phyloP scores from a whole-genome alignment of 2,329 filamentous ascomycete genomes.

The Pseudocercospora cruenta region DNA sequence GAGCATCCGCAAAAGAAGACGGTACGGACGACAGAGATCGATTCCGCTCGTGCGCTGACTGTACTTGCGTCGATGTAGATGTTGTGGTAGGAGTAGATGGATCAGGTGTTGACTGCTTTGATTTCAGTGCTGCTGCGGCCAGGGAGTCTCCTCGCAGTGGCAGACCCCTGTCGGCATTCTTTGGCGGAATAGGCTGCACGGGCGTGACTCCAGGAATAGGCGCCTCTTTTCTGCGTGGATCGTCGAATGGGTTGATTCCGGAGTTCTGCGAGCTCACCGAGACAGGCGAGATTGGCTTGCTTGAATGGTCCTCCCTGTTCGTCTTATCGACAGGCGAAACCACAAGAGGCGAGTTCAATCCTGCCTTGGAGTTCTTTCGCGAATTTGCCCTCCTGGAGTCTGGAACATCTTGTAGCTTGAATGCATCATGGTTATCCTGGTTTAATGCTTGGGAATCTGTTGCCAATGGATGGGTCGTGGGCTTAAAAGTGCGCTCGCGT shows the following conservation, averaged over 20 bases:
- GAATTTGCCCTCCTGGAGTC: conserved; percentile 56
- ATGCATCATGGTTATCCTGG: conserved; percentile 47
- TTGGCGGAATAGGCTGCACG: conserved; percentile 38
- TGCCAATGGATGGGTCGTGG: conserved; percentile 33
- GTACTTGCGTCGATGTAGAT: conserved; percentile 27
- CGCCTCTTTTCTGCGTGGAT: conserved; percentile 41
- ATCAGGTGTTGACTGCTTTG: conserved; percentile 35
- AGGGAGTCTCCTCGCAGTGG: conserved; percentile 66
- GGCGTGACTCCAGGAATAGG: conserved; percentile 30
- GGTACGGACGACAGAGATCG: conserved; percentile 43
- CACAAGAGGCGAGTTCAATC: conserved; percentile 47
- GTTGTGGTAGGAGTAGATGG: conserved; percentile 48
- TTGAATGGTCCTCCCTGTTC: conserved; percentile 37
- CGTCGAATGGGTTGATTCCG: conserved; percentile 45
- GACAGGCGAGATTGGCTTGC: conserved; percentile 41
- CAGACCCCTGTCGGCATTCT: conserved; percentile 42
- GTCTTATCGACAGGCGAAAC: conserved; percentile 42
- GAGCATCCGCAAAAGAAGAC: conserved; percentile 42
- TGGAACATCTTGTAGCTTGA: conserved; percentile 83
- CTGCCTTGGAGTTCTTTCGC: conserved; percentile 51
- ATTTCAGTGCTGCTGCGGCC: conserved; percentile 38
- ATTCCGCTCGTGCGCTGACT: conserved; percentile 42
- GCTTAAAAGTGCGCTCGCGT: conserved; percentile 26
- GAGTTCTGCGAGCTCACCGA: conserved; percentile 43
- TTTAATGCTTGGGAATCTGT: conserved; percentile 33